Base-by-base conservation (phyloP, 352 stramenopile species). In the Pythium utonaiense region DNA sequence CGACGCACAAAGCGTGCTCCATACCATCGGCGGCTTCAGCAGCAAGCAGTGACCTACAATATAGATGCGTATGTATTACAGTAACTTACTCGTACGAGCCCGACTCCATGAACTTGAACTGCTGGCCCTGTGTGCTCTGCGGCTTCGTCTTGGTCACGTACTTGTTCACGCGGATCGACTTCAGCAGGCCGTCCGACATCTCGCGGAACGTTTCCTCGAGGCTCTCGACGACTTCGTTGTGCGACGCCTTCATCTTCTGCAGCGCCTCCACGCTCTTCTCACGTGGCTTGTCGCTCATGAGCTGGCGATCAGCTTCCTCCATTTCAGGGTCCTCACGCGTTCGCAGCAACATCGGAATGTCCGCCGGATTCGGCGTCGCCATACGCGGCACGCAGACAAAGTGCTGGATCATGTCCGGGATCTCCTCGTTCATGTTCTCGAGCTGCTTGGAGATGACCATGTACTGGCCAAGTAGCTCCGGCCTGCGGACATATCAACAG, bases 401-500 rank as follows among this genome's bases (percentile, higher is more conserved):
- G 53, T 94, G 84, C 69, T 92, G 84, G 59, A 94, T 67, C 62
- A 91, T 70, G 41, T 94, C 84, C 17, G 84, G 84, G 50, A 94
- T 89, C 53, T 94, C 84, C 24, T 94, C 82, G 64, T 92, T 90
- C 76, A 94, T 94, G 67, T 94, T 94, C 70, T 94, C 84, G 22
- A 93, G 67, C 60, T 93, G 84, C 67, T 93, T 93, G 49, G 84
- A 79, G 54, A 93, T 90, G 36, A 93, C 84, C 77, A 91, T 88
- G 65, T 88, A 93, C 70, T 93, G 83, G 53, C 84, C 89, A 45
- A 93, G 64, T 34, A 92, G 73, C 62, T 93, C 82, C 1, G 84
- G 84, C 82, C 82, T 91, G 44, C 7, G 9, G n/a, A 8, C 21
- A n/a, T 3, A 22, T 25, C 5, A 44, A 22, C 5, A 44, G 22